These are phyloP conservation scores for Cryptococcus maquisensis DNA, from an alignment of 1,284 basidiomycete species.

Conservation along the genomic window DNA sequence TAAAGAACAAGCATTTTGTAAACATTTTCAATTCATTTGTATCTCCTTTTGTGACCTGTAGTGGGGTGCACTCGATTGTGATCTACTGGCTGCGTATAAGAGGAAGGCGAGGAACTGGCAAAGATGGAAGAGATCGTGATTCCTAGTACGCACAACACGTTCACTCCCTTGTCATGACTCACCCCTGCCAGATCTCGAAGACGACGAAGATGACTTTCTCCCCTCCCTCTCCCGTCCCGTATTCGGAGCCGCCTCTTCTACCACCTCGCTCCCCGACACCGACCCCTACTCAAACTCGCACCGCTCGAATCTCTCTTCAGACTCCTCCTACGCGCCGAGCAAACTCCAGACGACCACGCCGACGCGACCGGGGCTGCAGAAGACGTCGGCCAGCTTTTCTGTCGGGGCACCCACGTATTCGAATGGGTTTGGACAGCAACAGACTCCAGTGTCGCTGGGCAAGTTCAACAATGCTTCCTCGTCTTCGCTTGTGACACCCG, in stretches of 20 bases:
- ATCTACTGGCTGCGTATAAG: no score
- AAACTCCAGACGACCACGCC: constrained; percentile 21
- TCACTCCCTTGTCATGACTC: background rate
- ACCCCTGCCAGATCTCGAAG: constrained; percentile 34
- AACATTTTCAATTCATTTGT: no score
- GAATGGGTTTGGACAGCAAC: constrained; percentile 2
- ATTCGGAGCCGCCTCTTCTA: constrained; percentile 23
- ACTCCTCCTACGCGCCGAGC: constrained; percentile 13
- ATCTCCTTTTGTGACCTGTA: no score
- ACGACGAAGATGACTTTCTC: constrained; percentile 42
- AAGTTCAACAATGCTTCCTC: constrained; percentile 45
- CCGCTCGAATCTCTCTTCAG: constrained; percentile 26
- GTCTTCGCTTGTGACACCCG: constrained; percentile 46
- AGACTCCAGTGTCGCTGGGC: constrained; percentile 15
- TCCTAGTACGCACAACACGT: constrained; percentile 32
- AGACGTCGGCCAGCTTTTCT: constrained; percentile 22
- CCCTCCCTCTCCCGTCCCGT: constrained; percentile 24
- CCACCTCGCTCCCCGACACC: constrained; percentile 19
- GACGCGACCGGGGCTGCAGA: constrained; percentile 20
- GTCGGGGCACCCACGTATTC: constrained; percentile 12
- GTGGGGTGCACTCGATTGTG: no score
- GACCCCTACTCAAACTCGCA: constrained; percentile 18
- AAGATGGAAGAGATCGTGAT: constrained; percentile 42
- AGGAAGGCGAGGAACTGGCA: background rate
- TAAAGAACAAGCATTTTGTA: no score